Percentiles rank a stretch among this genome's conserved stretches.
Evolutionary conservation across 83 land plant genomes (phyloP).

Genomic region (Thuja plicata): DNA sequence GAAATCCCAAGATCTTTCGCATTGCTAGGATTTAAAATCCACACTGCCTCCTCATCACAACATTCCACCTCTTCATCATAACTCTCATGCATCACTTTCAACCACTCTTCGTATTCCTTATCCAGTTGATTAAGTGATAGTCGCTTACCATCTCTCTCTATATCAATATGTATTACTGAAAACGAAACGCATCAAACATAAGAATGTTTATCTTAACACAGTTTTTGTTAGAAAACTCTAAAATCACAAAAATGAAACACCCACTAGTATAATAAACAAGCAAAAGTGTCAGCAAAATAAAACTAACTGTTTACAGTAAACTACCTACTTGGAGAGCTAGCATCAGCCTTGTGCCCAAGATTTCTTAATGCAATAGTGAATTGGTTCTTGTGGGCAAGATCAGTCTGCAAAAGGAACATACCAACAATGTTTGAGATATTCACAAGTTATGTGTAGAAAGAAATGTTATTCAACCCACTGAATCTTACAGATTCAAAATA

Average conservation of each 20-base stretch:
- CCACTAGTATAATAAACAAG: neutral
- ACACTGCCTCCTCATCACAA: slow-evolving; percentile 26
- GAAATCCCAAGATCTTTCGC: slow-evolving; percentile 39
- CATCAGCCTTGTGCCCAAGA: slow-evolving; percentile 32
- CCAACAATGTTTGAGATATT: neutral
- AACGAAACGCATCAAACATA: neutral
- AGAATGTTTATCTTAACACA: neutral
- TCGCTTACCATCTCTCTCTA: slow-evolving; percentile 27
- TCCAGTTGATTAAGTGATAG: slow-evolving; percentile 33
- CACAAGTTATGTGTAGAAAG: no score
- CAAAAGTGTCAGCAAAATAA: neutral
- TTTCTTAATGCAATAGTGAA: slow-evolving; percentile 50
- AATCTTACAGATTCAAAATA: no score
- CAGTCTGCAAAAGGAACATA: slow-evolving; percentile 37
- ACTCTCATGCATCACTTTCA: slow-evolving; percentile 53
- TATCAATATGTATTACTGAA: slow-evolving; percentile 30
- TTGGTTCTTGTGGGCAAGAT: slow-evolving; percentile 45
- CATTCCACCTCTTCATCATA: slow-evolving; percentile 61
- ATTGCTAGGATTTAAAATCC: slow-evolving; percentile 23
- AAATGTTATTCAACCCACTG: no score
- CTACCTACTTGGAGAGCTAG: slow-evolving; percentile 28
- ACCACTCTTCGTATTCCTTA: slow-evolving; percentile 53
- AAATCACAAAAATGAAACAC: neutral
- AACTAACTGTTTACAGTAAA: neutral
- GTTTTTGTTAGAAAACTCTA: neutral